Conservation (phyloP, 495 filamentous ascomycete species). For the Aspergillus nidulans region DNA sequence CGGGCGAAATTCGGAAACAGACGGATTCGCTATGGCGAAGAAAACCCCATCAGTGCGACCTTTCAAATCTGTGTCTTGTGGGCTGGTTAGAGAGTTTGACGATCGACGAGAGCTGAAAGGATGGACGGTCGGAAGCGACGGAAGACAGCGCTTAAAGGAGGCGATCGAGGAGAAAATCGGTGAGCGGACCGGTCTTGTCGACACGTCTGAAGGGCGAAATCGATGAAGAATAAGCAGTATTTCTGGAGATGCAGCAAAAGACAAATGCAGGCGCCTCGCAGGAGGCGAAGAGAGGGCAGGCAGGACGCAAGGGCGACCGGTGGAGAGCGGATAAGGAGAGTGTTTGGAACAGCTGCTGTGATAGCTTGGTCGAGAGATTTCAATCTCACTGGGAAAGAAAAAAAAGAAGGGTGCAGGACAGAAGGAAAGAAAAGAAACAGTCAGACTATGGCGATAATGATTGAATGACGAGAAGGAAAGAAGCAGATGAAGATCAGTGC, state of each 20-base stretch:
- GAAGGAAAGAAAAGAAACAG: constrained; percentile 3
- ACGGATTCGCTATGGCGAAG: constrained; percentile 9
- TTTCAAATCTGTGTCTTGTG: background rate
- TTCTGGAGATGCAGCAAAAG: background rate
- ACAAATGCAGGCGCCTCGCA: background rate
- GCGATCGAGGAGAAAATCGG: constrained; percentile 12
- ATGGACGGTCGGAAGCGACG: background rate
- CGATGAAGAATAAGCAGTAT: background rate
- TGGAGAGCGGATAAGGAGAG: constrained; percentile 11
- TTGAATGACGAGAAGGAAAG: background rate
- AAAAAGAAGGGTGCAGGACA: background rate
- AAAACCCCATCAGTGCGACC: constrained; percentile 22
- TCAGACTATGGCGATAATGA: background rate
- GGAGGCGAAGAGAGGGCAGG: constrained; percentile 4
- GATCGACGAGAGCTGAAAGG: background rate
- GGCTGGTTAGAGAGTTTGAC: background rate
- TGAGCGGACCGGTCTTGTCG: constrained; percentile 7
- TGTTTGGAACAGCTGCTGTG: background rate
- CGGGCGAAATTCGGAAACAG: background rate
- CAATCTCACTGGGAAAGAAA: background rate
- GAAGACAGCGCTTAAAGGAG: constrained; percentile 7
- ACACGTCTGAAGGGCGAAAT: background rate
- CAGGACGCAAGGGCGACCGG: constrained; percentile 21
- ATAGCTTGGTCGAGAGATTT: background rate
- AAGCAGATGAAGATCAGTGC: background rate